Percentiles rank a stretch among this genome's conserved stretches.
Conservation (phyloP, 1,284 basidiomycete species). For the Cutaneotrichosporon cyanovorans region DNA sequence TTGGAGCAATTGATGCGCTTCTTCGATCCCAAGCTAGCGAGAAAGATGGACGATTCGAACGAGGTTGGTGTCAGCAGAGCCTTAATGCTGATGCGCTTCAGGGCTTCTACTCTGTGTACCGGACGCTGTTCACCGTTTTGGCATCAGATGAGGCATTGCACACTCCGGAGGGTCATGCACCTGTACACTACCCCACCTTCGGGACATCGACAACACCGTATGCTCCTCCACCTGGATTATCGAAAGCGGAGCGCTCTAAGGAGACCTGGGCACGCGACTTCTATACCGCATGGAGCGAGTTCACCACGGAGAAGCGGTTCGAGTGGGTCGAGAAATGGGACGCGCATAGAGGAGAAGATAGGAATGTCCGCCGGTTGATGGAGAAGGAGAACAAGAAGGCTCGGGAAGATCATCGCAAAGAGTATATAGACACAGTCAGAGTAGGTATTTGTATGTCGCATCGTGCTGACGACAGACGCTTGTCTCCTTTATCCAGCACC, state of each 20-base stretch:
- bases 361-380: conserved; percentile 77
- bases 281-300: conserved; percentile 81
- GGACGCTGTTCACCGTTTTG: conserved; percentile 77
- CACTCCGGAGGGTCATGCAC: conserved; percentile 46
- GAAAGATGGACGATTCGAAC: conserved; percentile 60
- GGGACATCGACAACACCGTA: conserved; percentile 70
- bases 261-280: conserved; percentile 58
- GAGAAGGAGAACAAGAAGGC: conserved; percentile 94
- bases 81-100: conserved; percentile 39
- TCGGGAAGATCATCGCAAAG: conserved; percentile 74
- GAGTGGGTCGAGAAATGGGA: conserved; percentile 84
- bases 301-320: conserved; percentile 82
- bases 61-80: conserved; percentile 51
- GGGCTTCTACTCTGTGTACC: conserved; percentile 88
- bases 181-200: conserved; percentile 66
- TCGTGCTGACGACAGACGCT: conserved; percentile 54
- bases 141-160: conserved; percentile 70
- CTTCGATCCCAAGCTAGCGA: conserved; percentile 69
- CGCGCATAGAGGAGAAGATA: conserved; percentile 72
- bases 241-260: conserved; percentile 45
- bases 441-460: conserved; percentile 50
- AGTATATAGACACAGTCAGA: conserved; percentile 87
- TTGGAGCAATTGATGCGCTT: conserved; percentile 76
- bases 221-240: conserved; percentile 48
- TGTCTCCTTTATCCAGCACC: conserved; percentile 78